phyloP scores from a whole-genome alignment of 1,284 basidiomycete genomes.

The Ganoderma resinaceum region DNA sequence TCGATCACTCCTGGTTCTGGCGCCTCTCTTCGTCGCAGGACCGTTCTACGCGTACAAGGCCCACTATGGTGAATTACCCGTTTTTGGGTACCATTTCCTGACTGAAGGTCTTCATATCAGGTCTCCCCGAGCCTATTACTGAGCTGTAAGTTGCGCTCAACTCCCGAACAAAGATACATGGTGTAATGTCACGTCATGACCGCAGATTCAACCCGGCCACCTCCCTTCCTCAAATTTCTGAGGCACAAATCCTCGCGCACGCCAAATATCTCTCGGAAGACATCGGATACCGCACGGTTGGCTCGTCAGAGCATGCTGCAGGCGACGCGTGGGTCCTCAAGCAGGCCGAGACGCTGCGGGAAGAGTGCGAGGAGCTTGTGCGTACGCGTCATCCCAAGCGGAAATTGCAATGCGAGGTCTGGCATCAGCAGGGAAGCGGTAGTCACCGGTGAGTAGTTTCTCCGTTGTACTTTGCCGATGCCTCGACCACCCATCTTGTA shows the following conservation, averaged over 20 bases:
- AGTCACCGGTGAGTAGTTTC: slow-evolving; percentile 74
- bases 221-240: slow-evolving; percentile 72
- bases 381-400: slow-evolving; percentile 53
- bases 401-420: slow-evolving; percentile 86
- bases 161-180: neutral
- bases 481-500: neutral
- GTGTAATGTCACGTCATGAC: neutral
- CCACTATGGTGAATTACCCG: slow-evolving; percentile 40
- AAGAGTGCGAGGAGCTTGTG: slow-evolving; percentile 65
- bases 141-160: slow-evolving; percentile 42
- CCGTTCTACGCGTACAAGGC: slow-evolving; percentile 40
- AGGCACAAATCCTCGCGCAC: slow-evolving; percentile 67
- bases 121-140: slow-evolving; percentile 47
- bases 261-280: slow-evolving; percentile 78
- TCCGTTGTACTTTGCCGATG: neutral
- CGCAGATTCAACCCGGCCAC: slow-evolving; percentile 60
- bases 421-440: slow-evolving; percentile 86
- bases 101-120: slow-evolving; percentile 33
- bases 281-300: slow-evolving; percentile 93
- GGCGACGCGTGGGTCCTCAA: slow-evolving; percentile 87
- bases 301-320: slow-evolving; percentile 86
- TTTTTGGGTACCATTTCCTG: neutral
- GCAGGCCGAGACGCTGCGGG: slow-evolving; percentile 67
- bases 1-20: slow-evolving; percentile 43
- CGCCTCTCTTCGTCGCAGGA: slow-evolving; percentile 44